Evolutionary conservation across 2,329 filamentous ascomycete species (phyloP).

Genomic region (Botrytis fragariae): DNA sequence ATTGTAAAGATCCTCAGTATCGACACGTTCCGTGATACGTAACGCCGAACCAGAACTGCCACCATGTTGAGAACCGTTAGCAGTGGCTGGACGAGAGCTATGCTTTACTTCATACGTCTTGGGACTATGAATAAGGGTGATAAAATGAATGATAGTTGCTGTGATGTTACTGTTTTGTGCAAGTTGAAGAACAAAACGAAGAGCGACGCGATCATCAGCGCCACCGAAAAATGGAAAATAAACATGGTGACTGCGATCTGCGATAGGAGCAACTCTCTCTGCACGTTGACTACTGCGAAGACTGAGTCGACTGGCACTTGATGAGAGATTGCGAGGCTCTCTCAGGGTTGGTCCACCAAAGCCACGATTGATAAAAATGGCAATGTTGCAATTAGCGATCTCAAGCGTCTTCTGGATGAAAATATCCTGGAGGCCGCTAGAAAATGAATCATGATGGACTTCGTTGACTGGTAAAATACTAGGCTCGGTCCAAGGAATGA

Average conservation of each 20-base stretch:
- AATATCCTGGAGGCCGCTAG: slow-evolving; percentile 61
- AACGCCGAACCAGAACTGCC: slow-evolving; percentile 22
- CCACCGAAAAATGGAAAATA: slow-evolving; percentile 87
- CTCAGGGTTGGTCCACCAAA: slow-evolving; percentile 52
- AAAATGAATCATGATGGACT: slow-evolving; percentile 55
- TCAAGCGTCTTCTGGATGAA: slow-evolving; percentile 71
- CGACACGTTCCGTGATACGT: slow-evolving; percentile 27
- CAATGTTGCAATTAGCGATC: slow-evolving; percentile 63
- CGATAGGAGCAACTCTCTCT: slow-evolving; percentile 54
- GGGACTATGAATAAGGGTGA: slow-evolving; percentile 30
- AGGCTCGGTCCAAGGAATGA: slow-evolving; percentile 87
- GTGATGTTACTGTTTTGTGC: slow-evolving; percentile 76
- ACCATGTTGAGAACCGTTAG: slow-evolving; percentile 1
- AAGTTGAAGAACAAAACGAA: slow-evolving; percentile 80
- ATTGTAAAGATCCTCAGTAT: slow-evolving; percentile 30
- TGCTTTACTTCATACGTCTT: slow-evolving; percentile 24
- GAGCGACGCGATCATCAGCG: slow-evolving; percentile 73
- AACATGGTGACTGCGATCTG: slow-evolving; percentile 74
- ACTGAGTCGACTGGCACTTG: slow-evolving; percentile 56
- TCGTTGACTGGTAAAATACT: slow-evolving; percentile 66
- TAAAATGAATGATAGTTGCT: slow-evolving; percentile 68
- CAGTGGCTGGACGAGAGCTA: slow-evolving; percentile 8
- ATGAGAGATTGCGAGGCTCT: slow-evolving; percentile 42
- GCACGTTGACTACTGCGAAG: slow-evolving; percentile 56
- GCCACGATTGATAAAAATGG: slow-evolving; percentile 75